Base-by-base conservation (phyloP, 495 filamentous ascomycete genomes). In the Aspergillus baeticus region DNA sequence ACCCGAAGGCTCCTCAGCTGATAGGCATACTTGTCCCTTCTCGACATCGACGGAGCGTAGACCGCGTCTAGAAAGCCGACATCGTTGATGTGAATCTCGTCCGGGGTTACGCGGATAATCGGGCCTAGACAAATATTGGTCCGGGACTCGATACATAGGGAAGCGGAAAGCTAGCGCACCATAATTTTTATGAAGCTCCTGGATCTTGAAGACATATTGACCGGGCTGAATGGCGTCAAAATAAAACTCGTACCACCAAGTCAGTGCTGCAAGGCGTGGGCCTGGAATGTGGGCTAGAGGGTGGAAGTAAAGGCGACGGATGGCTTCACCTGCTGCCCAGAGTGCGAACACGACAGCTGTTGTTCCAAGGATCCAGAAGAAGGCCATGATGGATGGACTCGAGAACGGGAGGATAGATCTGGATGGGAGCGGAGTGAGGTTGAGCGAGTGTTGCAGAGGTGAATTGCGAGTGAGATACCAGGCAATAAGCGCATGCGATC, bases 261-360 rank as follows among this genome's bases (percentile, higher is more conserved):
- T 82, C 1, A 70, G 20, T 0, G 78, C 82, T 0, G 81, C 81
- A 1, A 84, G 54, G 23, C 67, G 75, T 1, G 78, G 79, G 0
- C 81, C 81, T 4, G 78, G 77, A 43, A 79, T 67, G 5, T 57
- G 48, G 13, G 71, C 55, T 14, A 81, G 38, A 4, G 78, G 77
- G 35, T 61, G 57, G 38, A 77, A 65, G 45, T 67, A 76, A 14
- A 79, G 63, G 20, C 75, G 74, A 48, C 23, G 22, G 42, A 44
- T 23, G 31, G 48, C 1, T 51, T 41, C 51, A 4, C 8, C 41
- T 2, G 45, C 45, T 29, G 22, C 29, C 47, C 48, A 35, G 23
- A 57, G 20, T 22, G 52, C 14, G 22, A 41, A 5, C 8, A 60
- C 10, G 15, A 56, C 33, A 14, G 41, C 33, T 10, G 51, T 60